These are phyloP conservation scores for Exophiala oligosperma DNA, from an alignment of 2,329 filamentous ascomycete genomes.

Conservation along the genomic window DNA sequence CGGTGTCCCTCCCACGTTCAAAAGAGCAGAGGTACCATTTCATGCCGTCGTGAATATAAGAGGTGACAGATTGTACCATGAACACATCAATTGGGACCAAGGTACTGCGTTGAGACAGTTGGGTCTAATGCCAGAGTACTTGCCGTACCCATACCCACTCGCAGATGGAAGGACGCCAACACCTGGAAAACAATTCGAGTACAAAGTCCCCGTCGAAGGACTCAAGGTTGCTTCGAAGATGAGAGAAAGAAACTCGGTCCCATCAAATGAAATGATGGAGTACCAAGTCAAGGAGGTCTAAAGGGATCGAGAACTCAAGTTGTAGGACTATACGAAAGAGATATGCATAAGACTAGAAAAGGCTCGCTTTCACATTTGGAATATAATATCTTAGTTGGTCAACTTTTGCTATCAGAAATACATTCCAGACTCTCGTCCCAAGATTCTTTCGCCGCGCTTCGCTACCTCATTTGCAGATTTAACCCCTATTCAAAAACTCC, in stretches of 20 bases:
- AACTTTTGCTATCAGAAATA: no score
- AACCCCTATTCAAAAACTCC: no score
- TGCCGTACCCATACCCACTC: conserved; percentile 60
- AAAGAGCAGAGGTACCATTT: conserved; percentile 58
- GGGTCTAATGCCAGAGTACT: conserved; percentile 64
- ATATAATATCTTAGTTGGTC: no score
- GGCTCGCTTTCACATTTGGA: no score
- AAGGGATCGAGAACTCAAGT: background rate
- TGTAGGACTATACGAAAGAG: no score
- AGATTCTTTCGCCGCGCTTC: no score
- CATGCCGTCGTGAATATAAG: conserved; percentile 63
- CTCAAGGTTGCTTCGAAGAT: conserved; percentile 53
- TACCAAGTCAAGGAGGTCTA: conserved; percentile 33
- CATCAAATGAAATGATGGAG: conserved; percentile 53
- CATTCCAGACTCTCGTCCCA: no score
- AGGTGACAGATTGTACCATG: conserved; percentile 66
- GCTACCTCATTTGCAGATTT: no score
- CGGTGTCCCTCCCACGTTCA: conserved; percentile 58
- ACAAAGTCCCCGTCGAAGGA: no score
- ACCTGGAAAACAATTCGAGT: no score
- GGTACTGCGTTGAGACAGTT: conserved; percentile 61
- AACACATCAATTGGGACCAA: conserved; percentile 72
- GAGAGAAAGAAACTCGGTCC: conserved; percentile 48
- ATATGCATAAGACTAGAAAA: no score
- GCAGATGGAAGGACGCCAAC: conserved; percentile 32